These are phyloP conservation scores for Smallanthus sonchifolius DNA, from an alignment of 129 eudicot species.

Conservation along the genomic window DNA sequence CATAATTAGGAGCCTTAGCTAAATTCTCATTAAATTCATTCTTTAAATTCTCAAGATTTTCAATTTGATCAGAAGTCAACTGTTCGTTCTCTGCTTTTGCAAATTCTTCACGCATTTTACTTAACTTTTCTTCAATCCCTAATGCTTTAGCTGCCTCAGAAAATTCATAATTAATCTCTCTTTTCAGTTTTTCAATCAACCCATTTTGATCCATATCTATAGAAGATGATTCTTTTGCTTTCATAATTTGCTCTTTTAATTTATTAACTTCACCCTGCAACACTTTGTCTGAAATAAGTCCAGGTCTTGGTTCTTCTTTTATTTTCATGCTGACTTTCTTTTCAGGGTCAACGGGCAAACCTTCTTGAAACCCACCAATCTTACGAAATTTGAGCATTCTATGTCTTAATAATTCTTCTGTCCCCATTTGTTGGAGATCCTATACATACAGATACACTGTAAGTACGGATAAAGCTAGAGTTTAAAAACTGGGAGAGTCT, in stretches of 20 bases:
- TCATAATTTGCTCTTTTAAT: constrained; percentile 47
- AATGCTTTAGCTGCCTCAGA: constrained; percentile 68
- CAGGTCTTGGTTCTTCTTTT: constrained; percentile 50
- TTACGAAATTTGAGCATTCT: constrained; percentile 65
- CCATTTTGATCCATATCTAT: constrained; percentile 37
- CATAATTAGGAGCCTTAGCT: constrained; percentile 59
- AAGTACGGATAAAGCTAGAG: not conserved
- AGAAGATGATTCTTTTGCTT: constrained; percentile 44
- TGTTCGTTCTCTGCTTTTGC: constrained; percentile 44
- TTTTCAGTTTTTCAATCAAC: constrained; percentile 49
- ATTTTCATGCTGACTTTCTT: constrained; percentile 61
- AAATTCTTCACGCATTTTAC: constrained; percentile 45
- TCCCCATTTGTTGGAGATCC: constrained; percentile 72
- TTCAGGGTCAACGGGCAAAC: constrained; percentile 56
- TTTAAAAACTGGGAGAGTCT: not conserved
- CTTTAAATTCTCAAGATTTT: constrained; percentile 49
- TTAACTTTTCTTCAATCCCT: constrained; percentile 50
- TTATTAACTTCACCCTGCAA: constrained; percentile 62
- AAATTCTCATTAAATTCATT: constrained; percentile 50
- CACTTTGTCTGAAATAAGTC: constrained; percentile 45
- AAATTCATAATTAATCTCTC: constrained; percentile 55
- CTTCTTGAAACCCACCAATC: constrained; percentile 69
- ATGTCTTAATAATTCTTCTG: constrained; percentile 52
- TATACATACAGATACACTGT: constrained; percentile 16
- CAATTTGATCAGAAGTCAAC: constrained; percentile 36